These are phyloP conservation scores for Thalia dealbata DNA, from an alignment of 176 grass and related monocot genomes.

Conservation along the genomic window DNA sequence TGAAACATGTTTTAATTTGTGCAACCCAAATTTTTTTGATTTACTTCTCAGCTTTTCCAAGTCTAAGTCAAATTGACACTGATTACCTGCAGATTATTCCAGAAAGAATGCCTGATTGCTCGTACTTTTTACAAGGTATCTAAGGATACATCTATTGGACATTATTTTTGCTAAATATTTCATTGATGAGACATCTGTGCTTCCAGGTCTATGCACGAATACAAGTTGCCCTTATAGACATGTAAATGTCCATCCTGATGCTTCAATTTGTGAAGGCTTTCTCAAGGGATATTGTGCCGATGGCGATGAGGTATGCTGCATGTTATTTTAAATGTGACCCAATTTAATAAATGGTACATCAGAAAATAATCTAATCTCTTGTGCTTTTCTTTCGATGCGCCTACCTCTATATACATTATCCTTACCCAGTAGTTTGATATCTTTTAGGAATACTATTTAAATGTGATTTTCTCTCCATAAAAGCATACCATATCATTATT, in stretches of 20 bases:
- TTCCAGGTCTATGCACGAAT: conserved; percentile 81
- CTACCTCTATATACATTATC: too few relatives aligned
- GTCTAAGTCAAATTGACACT: background rate
- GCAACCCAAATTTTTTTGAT: background rate
- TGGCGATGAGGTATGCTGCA: conserved; percentile 96
- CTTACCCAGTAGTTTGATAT: too few relatives aligned
- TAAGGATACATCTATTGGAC: background rate
- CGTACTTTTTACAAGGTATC: conserved; percentile 93
- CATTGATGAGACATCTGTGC: conserved; percentile 29
- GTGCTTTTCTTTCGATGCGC: too few relatives aligned
- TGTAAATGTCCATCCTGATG: conserved; percentile 77
- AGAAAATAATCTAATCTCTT: too few relatives aligned
- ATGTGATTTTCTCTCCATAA: too few relatives aligned
- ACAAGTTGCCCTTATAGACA: conserved; percentile 83
- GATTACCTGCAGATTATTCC: conserved; percentile 61
- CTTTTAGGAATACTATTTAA: too few relatives aligned
- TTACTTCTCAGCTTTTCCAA: background rate
- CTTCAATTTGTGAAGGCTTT: conserved; percentile 82
- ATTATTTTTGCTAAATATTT: conserved; percentile 3
- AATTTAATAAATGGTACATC: too few relatives aligned
- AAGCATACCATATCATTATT: too few relatives aligned
- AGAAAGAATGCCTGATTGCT: conserved; percentile 97
- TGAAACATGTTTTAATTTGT: conserved; percentile 16
- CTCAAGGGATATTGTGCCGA: conserved; percentile 80
- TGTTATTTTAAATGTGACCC: too few relatives aligned